Percentiles rank a stretch among this genome's conserved stretches.
Evolutionary conservation across 441 rosid species (phyloP).

Genomic region (Erodium texanum): DNA sequence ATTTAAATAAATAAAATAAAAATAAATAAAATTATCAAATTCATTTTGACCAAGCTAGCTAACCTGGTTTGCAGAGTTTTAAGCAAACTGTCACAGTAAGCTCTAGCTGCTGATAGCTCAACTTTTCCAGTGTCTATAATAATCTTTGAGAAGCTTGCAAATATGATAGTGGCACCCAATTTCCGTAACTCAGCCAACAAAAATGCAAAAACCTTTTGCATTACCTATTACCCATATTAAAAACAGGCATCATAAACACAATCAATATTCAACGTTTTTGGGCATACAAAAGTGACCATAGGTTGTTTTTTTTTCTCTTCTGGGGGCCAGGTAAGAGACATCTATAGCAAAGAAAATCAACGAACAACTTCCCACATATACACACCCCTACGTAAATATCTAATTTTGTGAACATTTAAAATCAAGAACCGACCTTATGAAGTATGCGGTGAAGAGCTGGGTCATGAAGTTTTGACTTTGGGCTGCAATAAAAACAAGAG

Average conservation of each 20-base stretch:
- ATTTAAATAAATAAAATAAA: slow-evolving; percentile 17
- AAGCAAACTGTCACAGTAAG: slow-evolving; percentile 84
- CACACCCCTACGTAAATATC: background rate
- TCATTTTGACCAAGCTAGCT: slow-evolving; percentile 24
- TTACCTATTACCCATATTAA: slow-evolving; percentile 44
- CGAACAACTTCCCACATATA: background rate
- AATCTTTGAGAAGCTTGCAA: slow-evolving; percentile 84
- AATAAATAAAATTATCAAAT: slow-evolving; percentile 11
- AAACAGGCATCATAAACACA: slow-evolving; percentile 11
- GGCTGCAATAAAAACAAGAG: slow-evolving; percentile 39
- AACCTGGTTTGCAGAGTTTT: slow-evolving; percentile 71
- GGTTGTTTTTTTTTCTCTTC: background rate
- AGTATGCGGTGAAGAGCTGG: slow-evolving; percentile 91
- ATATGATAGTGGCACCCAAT: slow-evolving; percentile 85
- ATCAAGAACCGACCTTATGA: slow-evolving; percentile 55
- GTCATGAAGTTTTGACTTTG: slow-evolving; percentile 91
- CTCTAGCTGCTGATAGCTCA: slow-evolving; percentile 63
- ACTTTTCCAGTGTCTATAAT: slow-evolving; percentile 81
- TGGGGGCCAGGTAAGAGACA: background rate
- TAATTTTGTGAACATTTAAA: background rate
- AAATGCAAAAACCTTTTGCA: slow-evolving; percentile 96
- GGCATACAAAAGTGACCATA: background rate
- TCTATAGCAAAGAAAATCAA: background rate
- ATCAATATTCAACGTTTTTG: slow-evolving; percentile 1
- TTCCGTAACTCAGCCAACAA: slow-evolving; percentile 86